These are phyloP conservation scores for Russula virescens DNA, from an alignment of 768 basidiomycete genomes.

Conservation along the genomic window DNA sequence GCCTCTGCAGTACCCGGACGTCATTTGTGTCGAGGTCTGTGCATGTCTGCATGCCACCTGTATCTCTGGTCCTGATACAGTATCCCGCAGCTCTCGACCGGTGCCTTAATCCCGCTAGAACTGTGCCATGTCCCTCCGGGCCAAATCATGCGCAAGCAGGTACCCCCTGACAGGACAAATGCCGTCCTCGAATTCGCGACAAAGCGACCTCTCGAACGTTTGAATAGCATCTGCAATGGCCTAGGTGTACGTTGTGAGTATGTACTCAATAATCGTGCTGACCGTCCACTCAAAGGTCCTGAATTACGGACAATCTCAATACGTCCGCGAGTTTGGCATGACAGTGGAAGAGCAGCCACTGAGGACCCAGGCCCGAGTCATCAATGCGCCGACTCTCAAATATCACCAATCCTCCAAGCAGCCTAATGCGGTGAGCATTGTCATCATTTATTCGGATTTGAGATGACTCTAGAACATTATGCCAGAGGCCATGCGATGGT, in stretches of 20 bases:
- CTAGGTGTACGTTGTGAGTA: conserved; percentile 37
- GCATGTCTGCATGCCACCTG: neutral
- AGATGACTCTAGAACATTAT: neutral
- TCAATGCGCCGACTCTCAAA: conserved; percentile 57
- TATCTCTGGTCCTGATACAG: neutral
- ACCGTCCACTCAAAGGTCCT: conserved; percentile 39
- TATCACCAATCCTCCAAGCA: conserved; percentile 58
- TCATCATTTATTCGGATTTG: neutral
- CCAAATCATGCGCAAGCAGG: conserved; percentile 67
- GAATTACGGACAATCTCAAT: conserved; percentile 42
- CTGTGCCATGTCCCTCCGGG: conserved; percentile 55
- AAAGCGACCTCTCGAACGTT: conserved; percentile 51
- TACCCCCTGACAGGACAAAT: conserved; percentile 61
- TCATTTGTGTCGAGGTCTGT: conserved; percentile 64
- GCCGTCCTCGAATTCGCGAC: conserved; percentile 63
- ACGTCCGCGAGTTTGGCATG: conserved; percentile 66
- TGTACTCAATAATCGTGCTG: neutral
- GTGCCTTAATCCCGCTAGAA: conserved; percentile 64
- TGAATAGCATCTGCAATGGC: conserved; percentile 49
- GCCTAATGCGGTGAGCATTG: conserved; percentile 47
- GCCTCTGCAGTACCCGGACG: conserved; percentile 52
- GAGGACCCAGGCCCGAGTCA: conserved; percentile 52
- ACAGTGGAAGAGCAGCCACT: conserved; percentile 50
- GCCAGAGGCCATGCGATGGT: conserved; percentile 56
- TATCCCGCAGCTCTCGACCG: conserved; percentile 45